These are phyloP conservation scores for Brassica hybrid DNA, from an alignment of 441 rosid species.

Conservation along the genomic window DNA sequence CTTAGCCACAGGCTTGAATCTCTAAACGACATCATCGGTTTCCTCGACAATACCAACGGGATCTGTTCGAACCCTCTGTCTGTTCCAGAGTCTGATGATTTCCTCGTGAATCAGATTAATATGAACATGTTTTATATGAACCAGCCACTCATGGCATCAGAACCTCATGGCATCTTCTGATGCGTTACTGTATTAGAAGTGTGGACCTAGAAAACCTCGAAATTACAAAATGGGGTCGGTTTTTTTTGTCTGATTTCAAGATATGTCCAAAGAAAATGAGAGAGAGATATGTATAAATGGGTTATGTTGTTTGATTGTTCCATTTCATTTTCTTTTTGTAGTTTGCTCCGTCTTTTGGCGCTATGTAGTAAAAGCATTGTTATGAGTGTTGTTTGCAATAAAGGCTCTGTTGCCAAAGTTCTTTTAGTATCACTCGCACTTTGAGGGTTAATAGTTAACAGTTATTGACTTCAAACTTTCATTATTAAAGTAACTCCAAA, in stretches of 20 bases:
- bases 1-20: conserved; percentile 71
- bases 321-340: too few species aligned
- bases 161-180: conserved; percentile 67
- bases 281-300: too few species aligned
- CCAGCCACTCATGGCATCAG: conserved; percentile 70
- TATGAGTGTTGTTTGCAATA: too few species aligned
- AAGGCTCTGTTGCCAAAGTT: too few species aligned
- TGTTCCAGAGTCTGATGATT: conserved; percentile 48
- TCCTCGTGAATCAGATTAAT: conserved; percentile 11
- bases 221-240: conserved; percentile 20
- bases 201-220: conserved; percentile 18
- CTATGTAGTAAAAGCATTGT: too few species aligned
- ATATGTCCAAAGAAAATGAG: conserved; percentile 3
- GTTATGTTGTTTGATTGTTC: too few species aligned
- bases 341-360: too few species aligned
- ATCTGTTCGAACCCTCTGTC: conserved; percentile 32
- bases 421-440: too few species aligned
- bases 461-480: conserved; percentile 3
- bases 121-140: conserved; percentile 50
- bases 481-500: background rate
- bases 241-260: conserved; percentile 28
- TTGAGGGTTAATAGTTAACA: too few species aligned
- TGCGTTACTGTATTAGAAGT: conserved; percentile 47
- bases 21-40: conserved; percentile 62
- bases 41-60: conserved; percentile 42